A percentile compares a stretch with the other conserved stretches of the same genome.
phyloP scores from a whole-genome alignment of 2,329 filamentous ascomycete species.

The Grosmannia serpens region DNA sequence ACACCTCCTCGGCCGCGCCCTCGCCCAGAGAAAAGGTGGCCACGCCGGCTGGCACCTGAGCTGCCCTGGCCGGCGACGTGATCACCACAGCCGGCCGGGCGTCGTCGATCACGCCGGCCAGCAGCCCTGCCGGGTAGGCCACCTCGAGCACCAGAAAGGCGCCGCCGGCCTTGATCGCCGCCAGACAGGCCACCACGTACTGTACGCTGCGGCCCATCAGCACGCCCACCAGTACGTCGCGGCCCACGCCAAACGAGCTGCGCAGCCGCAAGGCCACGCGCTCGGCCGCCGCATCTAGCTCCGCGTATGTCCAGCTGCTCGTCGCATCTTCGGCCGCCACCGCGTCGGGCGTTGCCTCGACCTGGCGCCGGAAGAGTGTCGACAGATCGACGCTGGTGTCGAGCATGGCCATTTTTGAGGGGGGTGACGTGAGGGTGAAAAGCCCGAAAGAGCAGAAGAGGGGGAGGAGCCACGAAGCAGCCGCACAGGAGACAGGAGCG shows the following conservation, averaged over 20 bases:
- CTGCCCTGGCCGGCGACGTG: slow-evolving; percentile 52
- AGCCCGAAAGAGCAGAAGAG: background rate
- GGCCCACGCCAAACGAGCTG: slow-evolving; percentile 50
- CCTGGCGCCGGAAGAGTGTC: slow-evolving; percentile 60
- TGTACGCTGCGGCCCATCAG: slow-evolving; percentile 64
- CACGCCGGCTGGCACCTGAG: slow-evolving; percentile 50
- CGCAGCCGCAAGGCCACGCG: slow-evolving; percentile 54
- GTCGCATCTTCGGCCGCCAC: slow-evolving; percentile 62
- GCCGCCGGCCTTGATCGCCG: slow-evolving; percentile 65
- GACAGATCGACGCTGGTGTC: slow-evolving; percentile 63
- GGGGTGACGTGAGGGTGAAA: background rate
- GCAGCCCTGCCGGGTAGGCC: slow-evolving; percentile 61
- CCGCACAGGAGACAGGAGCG: background rate
- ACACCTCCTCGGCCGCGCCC: slow-evolving; percentile 2
- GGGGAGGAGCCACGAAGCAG: background rate
- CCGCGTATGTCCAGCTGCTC: slow-evolving; percentile 56
- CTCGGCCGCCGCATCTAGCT: slow-evolving; percentile 58
- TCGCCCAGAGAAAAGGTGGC: slow-evolving; percentile 56
- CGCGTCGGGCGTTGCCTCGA: slow-evolving; percentile 53
- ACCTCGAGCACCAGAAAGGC: slow-evolving; percentile 72
- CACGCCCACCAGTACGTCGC: slow-evolving; percentile 64
- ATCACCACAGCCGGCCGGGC: slow-evolving; percentile 60
- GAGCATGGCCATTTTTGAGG: slow-evolving; percentile 21
- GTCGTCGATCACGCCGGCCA: slow-evolving; percentile 69
- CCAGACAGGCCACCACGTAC: slow-evolving; percentile 69